Conservation (phyloP, 305 asterid species). For the Fraxinus dipetala region DNA sequence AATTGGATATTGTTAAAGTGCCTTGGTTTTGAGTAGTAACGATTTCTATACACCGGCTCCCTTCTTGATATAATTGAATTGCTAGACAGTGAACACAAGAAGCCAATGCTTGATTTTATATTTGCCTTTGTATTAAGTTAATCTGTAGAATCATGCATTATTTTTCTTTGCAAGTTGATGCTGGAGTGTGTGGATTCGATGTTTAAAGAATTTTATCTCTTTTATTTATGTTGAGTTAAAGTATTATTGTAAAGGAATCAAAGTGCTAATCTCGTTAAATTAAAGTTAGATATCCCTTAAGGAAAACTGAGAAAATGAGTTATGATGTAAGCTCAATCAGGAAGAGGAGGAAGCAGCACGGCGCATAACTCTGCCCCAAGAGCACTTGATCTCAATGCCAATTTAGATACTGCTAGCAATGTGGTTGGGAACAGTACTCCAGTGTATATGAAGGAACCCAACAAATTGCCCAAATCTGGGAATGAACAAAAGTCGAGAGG, state of each 20-base stretch:
- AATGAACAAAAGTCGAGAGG: conserved; percentile 33
- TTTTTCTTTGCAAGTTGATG: not conserved
- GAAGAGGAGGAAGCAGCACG: conserved; percentile 27
- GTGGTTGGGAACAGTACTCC: conserved; percentile 22
- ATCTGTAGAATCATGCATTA: not conserved
- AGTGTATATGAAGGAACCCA: conserved; percentile 31
- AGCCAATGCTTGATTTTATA: not conserved
- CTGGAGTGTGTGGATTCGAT: not conserved
- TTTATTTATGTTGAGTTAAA: not conserved
- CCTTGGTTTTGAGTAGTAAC: not conserved
- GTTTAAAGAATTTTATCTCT: not conserved
- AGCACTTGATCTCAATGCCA: conserved; percentile 53
- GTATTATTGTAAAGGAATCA: not conserved
- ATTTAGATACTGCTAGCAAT: conserved; percentile 29
- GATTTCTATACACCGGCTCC: not conserved
- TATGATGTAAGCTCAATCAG: conserved; percentile 43
- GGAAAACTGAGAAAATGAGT: conserved; percentile 6
- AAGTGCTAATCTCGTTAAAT: not conserved
- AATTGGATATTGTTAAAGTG: not conserved
- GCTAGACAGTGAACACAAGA: not conserved
- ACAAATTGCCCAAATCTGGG: conserved; percentile 19
- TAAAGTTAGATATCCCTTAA: conserved; percentile 1
- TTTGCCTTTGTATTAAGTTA: not conserved
- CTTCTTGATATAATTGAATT: not conserved
- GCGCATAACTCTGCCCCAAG: conserved; percentile 24